A percentile compares a stretch with the other conserved stretches of the same genome.
Conservation (phyloP, 768 basidiomycete genomes). For the Candolleomyces aberdarensis region DNA sequence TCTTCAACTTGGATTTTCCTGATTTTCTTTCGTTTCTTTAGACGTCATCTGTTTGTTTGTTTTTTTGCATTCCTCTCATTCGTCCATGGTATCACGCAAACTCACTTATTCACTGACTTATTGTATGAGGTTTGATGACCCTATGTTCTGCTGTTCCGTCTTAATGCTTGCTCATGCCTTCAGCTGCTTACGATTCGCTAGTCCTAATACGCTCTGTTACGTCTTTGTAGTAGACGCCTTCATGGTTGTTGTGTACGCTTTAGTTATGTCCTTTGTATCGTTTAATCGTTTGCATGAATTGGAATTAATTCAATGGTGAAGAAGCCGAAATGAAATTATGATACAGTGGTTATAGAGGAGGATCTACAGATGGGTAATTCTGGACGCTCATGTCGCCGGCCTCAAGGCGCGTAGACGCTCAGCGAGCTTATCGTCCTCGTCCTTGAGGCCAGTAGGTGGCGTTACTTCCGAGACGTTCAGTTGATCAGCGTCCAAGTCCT, state of each 20-base stretch:
- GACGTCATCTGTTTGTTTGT: not conserved
- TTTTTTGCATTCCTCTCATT: not conserved
- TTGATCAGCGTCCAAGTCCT: constrained; percentile 75
- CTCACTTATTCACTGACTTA: not conserved
- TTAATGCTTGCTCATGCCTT: not conserved
- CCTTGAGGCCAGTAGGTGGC: constrained; percentile 48
- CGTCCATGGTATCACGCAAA: not conserved
- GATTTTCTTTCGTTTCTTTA: not conserved
- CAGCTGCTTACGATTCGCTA: not conserved
- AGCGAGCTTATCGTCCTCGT: constrained; percentile 81
- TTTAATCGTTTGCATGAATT: not conserved
- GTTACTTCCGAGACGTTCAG: constrained; percentile 51
- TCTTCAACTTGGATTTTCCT: not conserved
- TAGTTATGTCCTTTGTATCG: not conserved
- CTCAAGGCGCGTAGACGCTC: constrained; percentile 86
- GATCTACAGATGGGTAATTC: not conserved
- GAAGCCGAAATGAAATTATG: constrained; percentile 3
- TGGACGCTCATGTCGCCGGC: constrained; percentile 54
- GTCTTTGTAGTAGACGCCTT: not conserved
- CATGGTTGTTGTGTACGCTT: not conserved
- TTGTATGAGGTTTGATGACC: not conserved
- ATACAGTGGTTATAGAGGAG: not conserved
- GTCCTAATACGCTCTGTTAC: not conserved
- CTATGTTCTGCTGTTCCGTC: not conserved
- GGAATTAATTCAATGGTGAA: not conserved